phyloP scores from a whole-genome alignment of 2,329 filamentous ascomycete species.

The Alternaria ventricosa region DNA sequence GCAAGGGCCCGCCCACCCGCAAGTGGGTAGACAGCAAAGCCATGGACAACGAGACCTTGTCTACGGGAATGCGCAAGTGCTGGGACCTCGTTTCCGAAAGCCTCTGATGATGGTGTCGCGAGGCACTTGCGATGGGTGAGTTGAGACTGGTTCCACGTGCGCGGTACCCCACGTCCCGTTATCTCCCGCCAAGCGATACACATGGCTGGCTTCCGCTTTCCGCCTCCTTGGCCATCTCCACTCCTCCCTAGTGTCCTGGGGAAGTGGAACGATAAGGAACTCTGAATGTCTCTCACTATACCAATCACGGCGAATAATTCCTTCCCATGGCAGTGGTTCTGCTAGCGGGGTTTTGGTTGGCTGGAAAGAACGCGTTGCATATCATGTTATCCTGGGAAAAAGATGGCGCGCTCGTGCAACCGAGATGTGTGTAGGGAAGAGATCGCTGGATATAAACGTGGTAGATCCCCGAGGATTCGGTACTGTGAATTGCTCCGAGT shows the following conservation, averaged over 20 bases:
- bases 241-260: conserved; percentile 21
- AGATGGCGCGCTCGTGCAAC: not conserved
- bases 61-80: conserved; percentile 47
- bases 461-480: not conserved
- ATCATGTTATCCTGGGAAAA: conserved; percentile 7
- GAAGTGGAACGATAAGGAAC: conserved; percentile 33
- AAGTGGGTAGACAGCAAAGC: conserved; percentile 41
- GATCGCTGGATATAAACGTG: not conserved
- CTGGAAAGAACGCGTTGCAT: conserved; percentile 1
- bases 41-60: conserved; percentile 44
- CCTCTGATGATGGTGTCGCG: not conserved
- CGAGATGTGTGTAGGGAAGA: conserved; percentile 14
- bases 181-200: conserved; percentile 40
- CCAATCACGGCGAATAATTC: conserved; percentile 22
- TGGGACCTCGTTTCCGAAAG: conserved; percentile 34
- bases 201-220: conserved; percentile 26
- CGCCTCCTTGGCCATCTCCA: conserved; percentile 27
- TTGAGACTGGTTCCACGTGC: not conserved
- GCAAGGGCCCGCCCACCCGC: conserved; percentile 23
- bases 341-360: not conserved
- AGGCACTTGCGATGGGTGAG: not conserved
- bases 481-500: not conserved
- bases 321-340: not conserved
- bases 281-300: conserved; percentile 17
- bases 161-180: conserved; percentile 30